Evolutionary conservation across 2,329 filamentous ascomycete genomes (phyloP).

Genomic region (Karstenula rhodostoma): DNA sequence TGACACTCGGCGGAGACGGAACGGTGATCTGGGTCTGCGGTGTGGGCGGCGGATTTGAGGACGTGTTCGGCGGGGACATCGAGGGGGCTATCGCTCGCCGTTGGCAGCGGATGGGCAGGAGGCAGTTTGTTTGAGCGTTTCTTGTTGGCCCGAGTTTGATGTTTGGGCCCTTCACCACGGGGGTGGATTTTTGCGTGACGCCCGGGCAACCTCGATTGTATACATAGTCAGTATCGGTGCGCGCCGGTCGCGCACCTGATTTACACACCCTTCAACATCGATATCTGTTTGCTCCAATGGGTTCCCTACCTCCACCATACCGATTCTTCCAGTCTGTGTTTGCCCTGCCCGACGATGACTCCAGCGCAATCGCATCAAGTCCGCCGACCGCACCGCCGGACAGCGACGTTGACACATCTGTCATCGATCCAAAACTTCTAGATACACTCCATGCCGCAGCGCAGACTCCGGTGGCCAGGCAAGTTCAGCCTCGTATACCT

Average conservation of each 20-base stretch:
- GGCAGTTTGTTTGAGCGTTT: constrained; percentile 3
- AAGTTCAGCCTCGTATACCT: not conserved
- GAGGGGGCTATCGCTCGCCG: not conserved
- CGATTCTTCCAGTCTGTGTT: constrained; percentile 15
- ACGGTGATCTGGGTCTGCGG: not conserved
- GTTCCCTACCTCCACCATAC: not conserved
- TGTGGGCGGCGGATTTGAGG: not conserved
- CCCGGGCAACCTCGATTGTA: not conserved
- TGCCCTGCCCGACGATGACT: not conserved
- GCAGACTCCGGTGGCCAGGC: not conserved
- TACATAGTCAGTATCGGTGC: not conserved
- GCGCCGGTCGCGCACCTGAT: not conserved
- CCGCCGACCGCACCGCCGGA: not conserved
- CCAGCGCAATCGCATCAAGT: not conserved
- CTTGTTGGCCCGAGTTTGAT: not conserved
- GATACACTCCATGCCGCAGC: constrained; percentile 6
- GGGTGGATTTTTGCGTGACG: not conserved
- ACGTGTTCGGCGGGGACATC: not conserved
- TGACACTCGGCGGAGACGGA: constrained; percentile 59
- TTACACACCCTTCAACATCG: not conserved
- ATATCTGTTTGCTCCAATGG: not conserved
- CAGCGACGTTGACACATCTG: not conserved
- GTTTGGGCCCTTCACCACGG: not conserved
- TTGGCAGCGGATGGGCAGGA: not conserved
- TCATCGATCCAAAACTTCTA: not conserved